Evolutionary conservation across 129 eudicot species (phyloP).

Genomic region (Pulicaria dysenterica): DNA sequence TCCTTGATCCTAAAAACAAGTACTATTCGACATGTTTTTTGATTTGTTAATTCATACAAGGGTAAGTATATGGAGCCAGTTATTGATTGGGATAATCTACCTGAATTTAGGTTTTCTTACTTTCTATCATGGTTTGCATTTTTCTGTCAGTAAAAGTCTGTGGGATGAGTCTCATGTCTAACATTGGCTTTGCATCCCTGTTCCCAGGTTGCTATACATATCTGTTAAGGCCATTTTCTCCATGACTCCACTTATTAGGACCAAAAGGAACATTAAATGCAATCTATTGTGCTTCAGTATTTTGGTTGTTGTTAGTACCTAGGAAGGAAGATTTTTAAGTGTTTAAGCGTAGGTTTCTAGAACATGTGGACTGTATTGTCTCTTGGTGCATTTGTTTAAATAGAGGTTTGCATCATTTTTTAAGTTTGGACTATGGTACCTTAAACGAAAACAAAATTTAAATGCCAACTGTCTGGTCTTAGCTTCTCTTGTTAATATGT

Average conservation of each 20-base stretch:
- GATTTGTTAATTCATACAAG: not conserved
- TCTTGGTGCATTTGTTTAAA: conserved; percentile 8
- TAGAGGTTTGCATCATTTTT: not conserved
- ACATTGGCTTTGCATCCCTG: conserved; percentile 6
- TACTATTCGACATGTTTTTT: not conserved
- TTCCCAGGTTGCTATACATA: not conserved
- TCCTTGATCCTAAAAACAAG: not conserved
- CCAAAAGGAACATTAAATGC: not conserved
- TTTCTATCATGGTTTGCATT: not conserved
- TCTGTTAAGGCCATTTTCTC: not conserved
- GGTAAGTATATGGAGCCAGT: not conserved
- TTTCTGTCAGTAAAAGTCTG: not conserved
- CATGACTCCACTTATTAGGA: not conserved
- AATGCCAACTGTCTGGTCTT: not conserved
- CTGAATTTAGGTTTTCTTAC: not conserved
- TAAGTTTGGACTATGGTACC: conserved; percentile 7
- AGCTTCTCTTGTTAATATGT: not conserved
- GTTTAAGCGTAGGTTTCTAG: conserved; percentile 11
- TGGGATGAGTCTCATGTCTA: not conserved
- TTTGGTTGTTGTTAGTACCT: not conserved
- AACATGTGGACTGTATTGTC: not conserved
- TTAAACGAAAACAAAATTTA: not conserved
- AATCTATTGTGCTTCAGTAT: conserved; percentile 8
- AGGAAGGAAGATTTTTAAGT: not conserved
- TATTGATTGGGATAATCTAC: not conserved